Conservation (phyloP, 2,329 filamentous ascomycete species). For the Verticillium isaacii region DNA sequence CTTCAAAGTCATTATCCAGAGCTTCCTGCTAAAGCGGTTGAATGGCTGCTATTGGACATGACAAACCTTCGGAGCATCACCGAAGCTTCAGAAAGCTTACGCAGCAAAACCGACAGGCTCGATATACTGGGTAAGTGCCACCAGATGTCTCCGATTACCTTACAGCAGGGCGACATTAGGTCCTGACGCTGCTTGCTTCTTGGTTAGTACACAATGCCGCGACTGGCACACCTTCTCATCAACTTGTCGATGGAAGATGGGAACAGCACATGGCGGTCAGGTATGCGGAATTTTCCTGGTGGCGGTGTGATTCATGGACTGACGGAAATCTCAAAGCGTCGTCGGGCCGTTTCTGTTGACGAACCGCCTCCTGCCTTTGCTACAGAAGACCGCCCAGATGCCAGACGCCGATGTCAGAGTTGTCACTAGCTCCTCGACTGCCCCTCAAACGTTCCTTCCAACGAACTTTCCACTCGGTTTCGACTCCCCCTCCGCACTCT, state of each 20-base stretch:
- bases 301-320: background rate
- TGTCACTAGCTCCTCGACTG: slow-evolving; percentile 14
- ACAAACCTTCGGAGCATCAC: slow-evolving; percentile 12
- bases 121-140: slow-evolving; percentile 16
- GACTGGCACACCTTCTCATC: background rate
- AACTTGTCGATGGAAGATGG: slow-evolving; percentile 11
- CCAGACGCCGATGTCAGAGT: slow-evolving; percentile 16
- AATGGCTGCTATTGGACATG: slow-evolving; percentile 18
- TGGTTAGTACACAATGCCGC: slow-evolving; percentile 19
- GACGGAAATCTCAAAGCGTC: slow-evolving; percentile 8
- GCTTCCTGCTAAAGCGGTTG: slow-evolving; percentile 5
- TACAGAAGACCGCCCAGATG: slow-evolving; percentile 13
- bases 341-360: slow-evolving; percentile 18
- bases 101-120: slow-evolving; percentile 12
- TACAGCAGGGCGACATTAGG: background rate
- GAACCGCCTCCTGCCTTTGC: slow-evolving; percentile 18
- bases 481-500: slow-evolving; percentile 4
- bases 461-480: slow-evolving; percentile 13
- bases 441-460: slow-evolving; percentile 8
- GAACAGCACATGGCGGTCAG: slow-evolving; percentile 17
- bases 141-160: background rate
- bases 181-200: background rate
- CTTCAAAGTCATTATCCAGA: background rate
- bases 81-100: slow-evolving; percentile 10
- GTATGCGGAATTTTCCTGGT: slow-evolving; percentile 7